Evolutionary conservation across 2,329 filamentous ascomycete species (phyloP).

Genomic region (Sporothrix pseudoabietina): DNA sequence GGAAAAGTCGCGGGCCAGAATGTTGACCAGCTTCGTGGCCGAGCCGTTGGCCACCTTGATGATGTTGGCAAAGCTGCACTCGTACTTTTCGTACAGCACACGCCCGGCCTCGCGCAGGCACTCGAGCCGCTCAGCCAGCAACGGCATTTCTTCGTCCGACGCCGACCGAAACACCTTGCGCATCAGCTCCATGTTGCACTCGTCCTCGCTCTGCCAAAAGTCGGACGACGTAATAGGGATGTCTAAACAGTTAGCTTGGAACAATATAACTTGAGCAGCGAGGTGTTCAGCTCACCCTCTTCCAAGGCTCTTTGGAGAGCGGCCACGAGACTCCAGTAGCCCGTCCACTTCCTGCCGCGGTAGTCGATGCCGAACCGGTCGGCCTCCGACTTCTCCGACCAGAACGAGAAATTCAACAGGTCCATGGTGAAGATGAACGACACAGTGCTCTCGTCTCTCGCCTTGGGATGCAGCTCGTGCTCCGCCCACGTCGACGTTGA

Average conservation of each 20-base stretch:
- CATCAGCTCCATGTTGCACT: slow-evolving; percentile 74
- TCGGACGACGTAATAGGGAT: slow-evolving; percentile 86
- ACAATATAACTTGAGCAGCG: background rate
- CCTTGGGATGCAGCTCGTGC: slow-evolving; percentile 86
- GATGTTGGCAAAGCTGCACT: slow-evolving; percentile 72
- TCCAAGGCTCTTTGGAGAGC: slow-evolving; percentile 83
- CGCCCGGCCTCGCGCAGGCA: slow-evolving; percentile 82
- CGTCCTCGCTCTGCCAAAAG: slow-evolving; percentile 78
- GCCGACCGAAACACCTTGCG: slow-evolving; percentile 81
- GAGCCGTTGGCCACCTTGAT: slow-evolving; percentile 75
- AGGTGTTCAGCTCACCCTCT: slow-evolving; percentile 61
- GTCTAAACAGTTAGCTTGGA: slow-evolving; percentile 48
- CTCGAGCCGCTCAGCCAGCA: slow-evolving; percentile 74
- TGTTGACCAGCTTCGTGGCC: slow-evolving; percentile 81
- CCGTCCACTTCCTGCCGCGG: slow-evolving; percentile 79
- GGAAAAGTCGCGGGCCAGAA: slow-evolving; percentile 77
- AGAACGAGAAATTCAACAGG: slow-evolving; percentile 94
- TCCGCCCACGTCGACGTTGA: slow-evolving; percentile 83
- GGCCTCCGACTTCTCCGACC: slow-evolving; percentile 71
- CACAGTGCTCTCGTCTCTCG: slow-evolving; percentile 75
- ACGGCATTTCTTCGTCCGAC: slow-evolving; percentile 82
- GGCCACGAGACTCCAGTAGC: slow-evolving; percentile 93
- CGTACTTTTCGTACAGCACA: slow-evolving; percentile 78
- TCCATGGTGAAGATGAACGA: slow-evolving; percentile 98
- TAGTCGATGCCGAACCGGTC: slow-evolving; percentile 85